These are phyloP conservation scores for Microthlaspi erraticum DNA, from an alignment of 345 rosid genomes.

Conservation along the genomic window DNA sequence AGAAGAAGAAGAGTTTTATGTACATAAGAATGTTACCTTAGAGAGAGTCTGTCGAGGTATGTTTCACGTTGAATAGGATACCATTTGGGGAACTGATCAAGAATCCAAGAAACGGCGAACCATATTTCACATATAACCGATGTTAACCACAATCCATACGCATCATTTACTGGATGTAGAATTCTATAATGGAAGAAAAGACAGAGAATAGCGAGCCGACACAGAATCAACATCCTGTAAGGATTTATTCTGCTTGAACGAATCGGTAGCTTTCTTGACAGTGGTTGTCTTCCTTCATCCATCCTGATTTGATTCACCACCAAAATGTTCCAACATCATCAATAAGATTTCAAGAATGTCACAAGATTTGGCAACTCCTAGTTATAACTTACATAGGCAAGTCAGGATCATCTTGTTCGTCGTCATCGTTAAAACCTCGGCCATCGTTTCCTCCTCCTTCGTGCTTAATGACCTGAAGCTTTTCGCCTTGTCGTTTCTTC, in stretches of 20 bases:
- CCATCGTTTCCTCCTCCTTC: constrained; percentile 64
- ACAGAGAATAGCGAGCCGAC: constrained; percentile 83
- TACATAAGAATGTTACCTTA: constrained; percentile 59
- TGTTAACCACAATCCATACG: constrained; percentile 92
- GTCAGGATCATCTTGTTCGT: constrained; percentile 81
- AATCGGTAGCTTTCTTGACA: constrained; percentile 86
- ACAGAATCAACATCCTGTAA: constrained; percentile 74
- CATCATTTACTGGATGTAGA: constrained; percentile 85
- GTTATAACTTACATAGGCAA: constrained; percentile 73
- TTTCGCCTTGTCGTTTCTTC: constrained; percentile 83
- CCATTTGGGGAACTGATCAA: constrained; percentile 98
- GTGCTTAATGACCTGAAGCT: constrained; percentile 83
- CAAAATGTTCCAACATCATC: constrained; percentile 17
- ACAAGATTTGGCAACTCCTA: background rate
- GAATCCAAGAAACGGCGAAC: constrained; percentile 94
- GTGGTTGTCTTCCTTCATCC: constrained; percentile 99
- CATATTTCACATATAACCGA: constrained; percentile 97
- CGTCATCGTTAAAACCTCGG: constrained; percentile 46
- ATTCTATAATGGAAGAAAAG: constrained; percentile 89
- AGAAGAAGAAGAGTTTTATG: background rate
- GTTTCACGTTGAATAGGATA: constrained; percentile 87
- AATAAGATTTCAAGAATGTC: background rate
- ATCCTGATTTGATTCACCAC: constrained; percentile 59
- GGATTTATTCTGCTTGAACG: constrained; percentile 96
- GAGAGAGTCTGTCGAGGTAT: constrained; percentile 88